phyloP scores from a whole-genome alignment of 257 asterid genomes.

The Solanum appendiculatum region DNA sequence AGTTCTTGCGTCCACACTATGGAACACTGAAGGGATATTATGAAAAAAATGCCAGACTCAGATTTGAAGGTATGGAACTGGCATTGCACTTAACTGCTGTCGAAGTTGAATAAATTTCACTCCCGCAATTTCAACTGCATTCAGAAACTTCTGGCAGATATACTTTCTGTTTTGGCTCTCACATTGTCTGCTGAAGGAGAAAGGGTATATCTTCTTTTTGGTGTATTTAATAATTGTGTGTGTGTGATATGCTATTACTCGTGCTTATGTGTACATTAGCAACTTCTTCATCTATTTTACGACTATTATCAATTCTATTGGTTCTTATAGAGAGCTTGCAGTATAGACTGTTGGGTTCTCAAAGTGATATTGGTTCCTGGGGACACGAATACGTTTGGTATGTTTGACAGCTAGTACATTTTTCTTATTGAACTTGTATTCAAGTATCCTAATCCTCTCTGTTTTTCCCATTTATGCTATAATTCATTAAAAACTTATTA shows the following conservation, averaged over 20 bases:
- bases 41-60: conserved; percentile 53
- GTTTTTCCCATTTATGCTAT: neutral
- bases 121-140: neutral
- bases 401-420: too few species aligned
- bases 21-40: conserved; percentile 65
- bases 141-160: conserved; percentile 82
- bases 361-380: too few species aligned
- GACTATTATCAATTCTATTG: neutral
- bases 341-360: conserved; percentile 82
- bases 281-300: neutral
- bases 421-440: neutral
- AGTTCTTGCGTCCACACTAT: conserved; percentile 94
- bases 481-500: too few species aligned
- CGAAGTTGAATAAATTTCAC: neutral
- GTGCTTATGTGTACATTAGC: neutral
- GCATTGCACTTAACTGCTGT: neutral
- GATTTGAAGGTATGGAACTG: conserved; percentile 52
- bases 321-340: conserved; percentile 73
- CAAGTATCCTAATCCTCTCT: neutral
- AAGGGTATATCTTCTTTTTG: conserved; percentile 39
- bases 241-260: neutral
- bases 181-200: conserved; percentile 98
- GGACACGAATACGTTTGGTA: too few species aligned
- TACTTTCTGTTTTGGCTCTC: conserved; percentile 91
- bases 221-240: neutral